Conservation (phyloP, 345 rosid genomes). For the Pistacia vera region DNA sequence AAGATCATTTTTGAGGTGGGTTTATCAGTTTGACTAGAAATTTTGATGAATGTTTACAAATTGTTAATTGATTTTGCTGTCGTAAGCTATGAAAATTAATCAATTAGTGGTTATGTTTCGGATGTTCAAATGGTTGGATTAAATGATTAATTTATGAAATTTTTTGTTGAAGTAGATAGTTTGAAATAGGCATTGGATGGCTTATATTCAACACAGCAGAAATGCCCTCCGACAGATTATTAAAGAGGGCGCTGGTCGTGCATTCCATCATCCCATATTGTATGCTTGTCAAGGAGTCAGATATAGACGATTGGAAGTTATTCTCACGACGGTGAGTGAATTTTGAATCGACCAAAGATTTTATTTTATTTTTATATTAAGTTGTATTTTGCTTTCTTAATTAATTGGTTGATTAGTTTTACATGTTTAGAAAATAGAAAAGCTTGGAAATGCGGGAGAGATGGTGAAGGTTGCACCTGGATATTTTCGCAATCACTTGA, state of each 20-base stretch:
- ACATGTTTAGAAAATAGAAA: constrained; percentile 63
- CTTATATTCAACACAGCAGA: constrained; percentile 39
- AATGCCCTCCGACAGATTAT: constrained; percentile 47
- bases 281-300: constrained; percentile 84
- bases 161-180: not conserved
- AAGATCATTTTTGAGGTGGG: not conserved
- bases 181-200: constrained; percentile 33
- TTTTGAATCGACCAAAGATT: not conserved
- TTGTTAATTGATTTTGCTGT: too few relatives aligned
- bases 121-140: not conserved
- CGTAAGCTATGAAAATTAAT: too few relatives aligned
- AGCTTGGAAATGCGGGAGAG: constrained; percentile 95
- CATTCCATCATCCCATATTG: constrained; percentile 61
- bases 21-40: not conserved
- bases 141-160: not conserved
- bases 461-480: constrained; percentile 97
- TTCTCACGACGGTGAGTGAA: constrained; percentile 76
- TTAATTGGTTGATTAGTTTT: not conserved
- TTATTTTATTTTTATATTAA: not conserved
- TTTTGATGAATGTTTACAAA: not conserved
- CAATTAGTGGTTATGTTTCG: not conserved
- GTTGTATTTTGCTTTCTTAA: not conserved
- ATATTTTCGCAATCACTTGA: constrained; percentile 83
- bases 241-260: constrained; percentile 34
- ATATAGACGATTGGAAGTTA: constrained; percentile 78